Conservation (phyloP, 2,329 filamentous ascomycete genomes). For the Blastomyces gilchristii region DNA sequence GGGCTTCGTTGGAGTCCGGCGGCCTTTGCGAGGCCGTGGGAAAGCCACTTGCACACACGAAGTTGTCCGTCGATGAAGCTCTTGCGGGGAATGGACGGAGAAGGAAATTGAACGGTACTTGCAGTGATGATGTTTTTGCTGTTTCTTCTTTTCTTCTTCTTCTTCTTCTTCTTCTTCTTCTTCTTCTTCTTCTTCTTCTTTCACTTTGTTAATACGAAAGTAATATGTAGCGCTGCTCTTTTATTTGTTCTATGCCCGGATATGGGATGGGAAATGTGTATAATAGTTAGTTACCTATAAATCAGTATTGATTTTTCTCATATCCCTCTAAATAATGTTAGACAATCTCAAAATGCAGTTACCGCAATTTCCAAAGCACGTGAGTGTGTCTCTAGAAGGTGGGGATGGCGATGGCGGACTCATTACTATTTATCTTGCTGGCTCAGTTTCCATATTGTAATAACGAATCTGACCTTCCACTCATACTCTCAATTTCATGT, state of each 20-base stretch:
- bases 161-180: background rate
- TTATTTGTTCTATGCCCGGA: background rate
- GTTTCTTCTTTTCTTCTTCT: background rate
- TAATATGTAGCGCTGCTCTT: background rate
- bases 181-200: background rate
- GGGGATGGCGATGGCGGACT: background rate
- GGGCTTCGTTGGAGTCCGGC: background rate
- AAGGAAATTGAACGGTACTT: constrained; percentile 12
- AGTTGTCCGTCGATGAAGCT: constrained; percentile 17
- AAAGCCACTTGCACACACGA: background rate
- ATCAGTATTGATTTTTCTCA: background rate
- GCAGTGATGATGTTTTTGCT: background rate
- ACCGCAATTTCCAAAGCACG: background rate
- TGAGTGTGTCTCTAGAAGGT: background rate
- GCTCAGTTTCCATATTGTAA: background rate
- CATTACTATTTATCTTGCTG: background rate
- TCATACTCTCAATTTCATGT: background rate
- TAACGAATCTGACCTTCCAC: background rate
- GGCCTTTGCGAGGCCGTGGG: background rate
- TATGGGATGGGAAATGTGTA: background rate
- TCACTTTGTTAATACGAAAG: background rate
- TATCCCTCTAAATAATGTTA: background rate
- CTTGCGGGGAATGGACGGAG: constrained; percentile 30
- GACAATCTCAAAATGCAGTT: background rate
- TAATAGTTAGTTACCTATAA: background rate